Percentiles rank a stretch among this genome's conserved stretches.
Evolutionary conservation across 805 yeast species (phyloP).

Genomic region (Pichia gijzeniarum): DNA sequence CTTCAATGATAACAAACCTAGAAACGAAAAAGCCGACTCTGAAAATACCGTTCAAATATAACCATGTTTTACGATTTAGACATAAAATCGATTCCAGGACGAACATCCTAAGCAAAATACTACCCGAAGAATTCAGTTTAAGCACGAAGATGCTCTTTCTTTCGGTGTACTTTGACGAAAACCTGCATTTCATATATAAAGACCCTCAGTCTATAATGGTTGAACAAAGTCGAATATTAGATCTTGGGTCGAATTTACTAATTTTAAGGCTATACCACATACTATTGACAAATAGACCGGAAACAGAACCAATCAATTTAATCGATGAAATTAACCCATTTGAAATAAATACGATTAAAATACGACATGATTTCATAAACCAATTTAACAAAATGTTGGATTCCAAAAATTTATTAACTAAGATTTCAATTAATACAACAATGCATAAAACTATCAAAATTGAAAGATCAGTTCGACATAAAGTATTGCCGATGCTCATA

Average conservation of each 20-base stretch:
- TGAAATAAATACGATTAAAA: conserved; percentile 5
- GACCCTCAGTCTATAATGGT: neutral
- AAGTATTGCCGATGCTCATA: conserved; percentile 18
- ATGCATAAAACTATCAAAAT: conserved; percentile 16
- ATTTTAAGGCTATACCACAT: conserved; percentile 4
- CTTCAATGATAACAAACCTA: neutral
- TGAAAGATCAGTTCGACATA: conserved; percentile 16
- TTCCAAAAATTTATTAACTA: conserved; percentile 7
- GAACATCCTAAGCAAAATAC: conserved; percentile 16
- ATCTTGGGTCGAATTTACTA: conserved; percentile 12
- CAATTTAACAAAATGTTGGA: conserved; percentile 18
- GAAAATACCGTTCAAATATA: conserved; percentile 12
- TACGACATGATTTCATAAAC: conserved; percentile 18
- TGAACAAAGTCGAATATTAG: conserved; percentile 10
- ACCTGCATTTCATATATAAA: neutral
- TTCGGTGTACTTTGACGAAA: conserved; percentile 18
- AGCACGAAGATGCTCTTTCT: conserved; percentile 18
- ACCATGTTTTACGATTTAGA: conserved; percentile 15
- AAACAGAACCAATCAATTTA: neutral
- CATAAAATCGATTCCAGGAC: conserved; percentile 21
- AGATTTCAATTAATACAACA: neutral
- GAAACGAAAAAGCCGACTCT: neutral
- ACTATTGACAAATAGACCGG: conserved; percentile 1
- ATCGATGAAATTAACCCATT: conserved; percentile 2
- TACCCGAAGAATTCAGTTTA: conserved; percentile 22